Conservation (phyloP, 345 rosid genomes). For the Turritis glabra region DNA sequence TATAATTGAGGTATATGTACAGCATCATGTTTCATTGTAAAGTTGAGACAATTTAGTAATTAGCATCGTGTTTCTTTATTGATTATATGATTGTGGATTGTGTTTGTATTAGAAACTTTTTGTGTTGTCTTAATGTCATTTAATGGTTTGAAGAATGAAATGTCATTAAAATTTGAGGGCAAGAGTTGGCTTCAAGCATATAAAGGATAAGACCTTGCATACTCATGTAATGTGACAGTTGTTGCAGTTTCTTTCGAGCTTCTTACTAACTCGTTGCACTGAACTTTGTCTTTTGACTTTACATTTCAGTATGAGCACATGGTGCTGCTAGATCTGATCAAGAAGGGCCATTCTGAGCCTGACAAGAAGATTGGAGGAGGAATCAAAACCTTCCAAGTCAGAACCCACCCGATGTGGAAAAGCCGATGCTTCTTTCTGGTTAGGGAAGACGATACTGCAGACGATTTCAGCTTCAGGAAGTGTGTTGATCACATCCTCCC, state of each 20-base stretch:
- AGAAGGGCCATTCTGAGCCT: slow-evolving; percentile 80
- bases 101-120: neutral
- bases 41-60: too few relatives aligned
- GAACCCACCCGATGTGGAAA: slow-evolving; percentile 71
- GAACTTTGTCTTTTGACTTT: neutral
- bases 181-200: neutral
- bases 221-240: neutral
- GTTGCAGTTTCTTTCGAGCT: slow-evolving; percentile 2
- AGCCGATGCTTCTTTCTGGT: slow-evolving; percentile 81
- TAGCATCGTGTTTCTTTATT: neutral
- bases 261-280: neutral
- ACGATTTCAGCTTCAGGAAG: slow-evolving; percentile 97
- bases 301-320: slow-evolving; percentile 67
- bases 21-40: too few relatives aligned
- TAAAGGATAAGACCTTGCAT: neutral
- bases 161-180: neutral
- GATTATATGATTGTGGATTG: neutral
- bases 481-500: slow-evolving; percentile 89
- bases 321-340: slow-evolving; percentile 74
- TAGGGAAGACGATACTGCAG: slow-evolving; percentile 67
- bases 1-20: too few relatives aligned
- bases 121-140: neutral
- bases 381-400: slow-evolving; percentile 68
- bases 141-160: neutral
- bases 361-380: slow-evolving; percentile 82